phyloP scores from a whole-genome alignment of 495 filamentous ascomycete species.

The Penicillium paxilli region DNA sequence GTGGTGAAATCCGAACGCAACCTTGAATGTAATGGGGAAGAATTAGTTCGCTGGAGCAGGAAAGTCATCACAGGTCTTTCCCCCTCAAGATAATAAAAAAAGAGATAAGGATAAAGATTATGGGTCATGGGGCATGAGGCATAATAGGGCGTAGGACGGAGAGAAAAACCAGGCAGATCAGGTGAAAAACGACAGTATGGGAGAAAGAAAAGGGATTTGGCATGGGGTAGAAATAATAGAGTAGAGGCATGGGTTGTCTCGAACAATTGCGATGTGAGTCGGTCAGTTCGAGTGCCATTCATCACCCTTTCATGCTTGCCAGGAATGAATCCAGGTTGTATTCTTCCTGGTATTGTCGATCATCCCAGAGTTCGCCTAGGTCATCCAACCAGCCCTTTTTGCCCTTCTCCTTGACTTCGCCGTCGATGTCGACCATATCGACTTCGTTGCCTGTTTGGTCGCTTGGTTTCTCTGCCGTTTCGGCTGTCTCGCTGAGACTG shows the following conservation, averaged over 20 bases:
- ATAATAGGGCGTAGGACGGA: slow-evolving; percentile 12
- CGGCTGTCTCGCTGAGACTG: slow-evolving; percentile 80
- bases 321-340: slow-evolving; percentile 93
- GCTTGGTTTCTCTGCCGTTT: slow-evolving; percentile 63
- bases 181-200: too few relatives aligned
- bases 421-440: slow-evolving; percentile 91
- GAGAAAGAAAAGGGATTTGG: not conserved
- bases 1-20: slow-evolving; percentile 1
- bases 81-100: too few relatives aligned
- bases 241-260: too few relatives aligned
- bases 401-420: slow-evolving; percentile 89
- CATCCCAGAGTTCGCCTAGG: slow-evolving; percentile 94
- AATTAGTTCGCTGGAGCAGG: slow-evolving; percentile 12
- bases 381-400: slow-evolving; percentile 96
- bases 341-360: slow-evolving; percentile 93
- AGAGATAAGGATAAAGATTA: slow-evolving; percentile 1
- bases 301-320: slow-evolving; percentile 74
- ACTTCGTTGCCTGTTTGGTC: slow-evolving; percentile 64
- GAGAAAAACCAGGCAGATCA: too few relatives aligned
- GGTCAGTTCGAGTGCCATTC: too few relatives aligned
- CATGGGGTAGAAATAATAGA: too few relatives aligned
- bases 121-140: slow-evolving; percentile 7
- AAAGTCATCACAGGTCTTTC: not conserved
- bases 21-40: slow-evolving; percentile 1
- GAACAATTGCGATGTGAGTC: too few relatives aligned